A percentile compares a stretch with the other conserved stretches of the same genome.
These are phyloP conservation scores for Russula ochroleuca DNA, from an alignment of 768 basidiomycete genomes.

Conservation along the genomic window DNA sequence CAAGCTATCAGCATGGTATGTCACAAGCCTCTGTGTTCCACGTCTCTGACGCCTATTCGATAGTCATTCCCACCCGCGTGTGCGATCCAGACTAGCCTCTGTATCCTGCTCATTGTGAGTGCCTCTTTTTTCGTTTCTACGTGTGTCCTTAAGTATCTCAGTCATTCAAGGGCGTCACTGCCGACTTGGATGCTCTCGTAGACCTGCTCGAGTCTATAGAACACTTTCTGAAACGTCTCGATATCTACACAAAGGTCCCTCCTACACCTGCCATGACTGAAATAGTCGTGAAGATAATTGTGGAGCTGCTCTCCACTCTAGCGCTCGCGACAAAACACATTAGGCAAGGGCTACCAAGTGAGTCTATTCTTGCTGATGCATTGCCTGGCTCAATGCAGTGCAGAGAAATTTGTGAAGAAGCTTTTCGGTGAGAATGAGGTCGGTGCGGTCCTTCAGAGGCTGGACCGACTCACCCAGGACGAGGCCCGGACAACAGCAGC, in stretches of 20 bases:
- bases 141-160: neutral
- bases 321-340: no score
- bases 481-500: neutral
- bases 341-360: neutral
- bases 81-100: no score
- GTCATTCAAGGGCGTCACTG: neutral
- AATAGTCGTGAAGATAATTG: neutral
- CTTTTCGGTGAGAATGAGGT: neutral
- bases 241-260: neutral
- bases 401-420: conserved; percentile 2
- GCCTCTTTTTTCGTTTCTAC: no score
- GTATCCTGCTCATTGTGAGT: no score
- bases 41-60: conserved; percentile 30
- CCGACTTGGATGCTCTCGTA: neutral
- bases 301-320: neutral
- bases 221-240: neutral
- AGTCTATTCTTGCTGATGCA: neutral
- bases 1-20: neutral
- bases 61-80: neutral
- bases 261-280: neutral
- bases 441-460: neutral
- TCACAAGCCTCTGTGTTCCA: neutral
- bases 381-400: neutral
- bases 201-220: neutral
- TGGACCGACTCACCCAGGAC: neutral